Conservation (phyloP, 306 rosid species). For the barrel medic (Medicago truncatula) region DNA sequence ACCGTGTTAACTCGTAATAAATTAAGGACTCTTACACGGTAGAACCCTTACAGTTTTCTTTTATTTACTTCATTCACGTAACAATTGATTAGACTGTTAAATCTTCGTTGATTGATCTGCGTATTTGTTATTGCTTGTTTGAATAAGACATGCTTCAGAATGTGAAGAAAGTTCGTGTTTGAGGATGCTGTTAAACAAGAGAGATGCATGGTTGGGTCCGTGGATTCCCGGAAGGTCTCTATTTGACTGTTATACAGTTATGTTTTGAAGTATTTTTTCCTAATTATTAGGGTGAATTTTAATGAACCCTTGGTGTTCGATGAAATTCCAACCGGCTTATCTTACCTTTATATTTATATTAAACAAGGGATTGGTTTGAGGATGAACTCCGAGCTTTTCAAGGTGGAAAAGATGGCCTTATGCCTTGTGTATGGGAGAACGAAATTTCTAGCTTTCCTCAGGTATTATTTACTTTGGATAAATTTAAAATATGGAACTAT, state of each 20-base stretch:
- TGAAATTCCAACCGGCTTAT: slow-evolving; percentile 37
- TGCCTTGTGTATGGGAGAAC: slow-evolving; percentile 90
- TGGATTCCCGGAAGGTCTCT: slow-evolving; percentile 98
- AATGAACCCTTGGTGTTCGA: slow-evolving; percentile 21
- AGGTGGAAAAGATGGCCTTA: slow-evolving; percentile 91
- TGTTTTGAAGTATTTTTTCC: slow-evolving; percentile 15
- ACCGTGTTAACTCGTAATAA: background rate
- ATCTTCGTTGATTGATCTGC: slow-evolving; percentile 45
- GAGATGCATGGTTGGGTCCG: slow-evolving; percentile 99
- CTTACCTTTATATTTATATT: slow-evolving; percentile 35
- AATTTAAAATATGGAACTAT: slow-evolving; percentile 15
- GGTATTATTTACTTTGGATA: slow-evolving; percentile 51
- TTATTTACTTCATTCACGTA: slow-evolving; percentile 29
- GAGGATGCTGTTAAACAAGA: slow-evolving; percentile 88
- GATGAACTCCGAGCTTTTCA: slow-evolving; percentile 98
- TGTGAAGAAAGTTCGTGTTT: slow-evolving; percentile 94
- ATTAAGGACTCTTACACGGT: background rate
- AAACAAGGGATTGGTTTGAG: slow-evolving; percentile 93
- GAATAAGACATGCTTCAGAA: slow-evolving; percentile 77
- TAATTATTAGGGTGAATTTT: slow-evolving; percentile 28
- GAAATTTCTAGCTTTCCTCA: slow-evolving; percentile 92
- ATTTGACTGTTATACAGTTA: slow-evolving; percentile 38
- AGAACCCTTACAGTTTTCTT: background rate
- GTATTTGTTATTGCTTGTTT: slow-evolving; percentile 45
- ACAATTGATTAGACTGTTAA: slow-evolving; percentile 27